Evolutionary conservation across 2,329 filamentous ascomycete species (phyloP), one percentile per base, ranked within the genome.

Genomic region (Phialocephala sp.): DNA sequence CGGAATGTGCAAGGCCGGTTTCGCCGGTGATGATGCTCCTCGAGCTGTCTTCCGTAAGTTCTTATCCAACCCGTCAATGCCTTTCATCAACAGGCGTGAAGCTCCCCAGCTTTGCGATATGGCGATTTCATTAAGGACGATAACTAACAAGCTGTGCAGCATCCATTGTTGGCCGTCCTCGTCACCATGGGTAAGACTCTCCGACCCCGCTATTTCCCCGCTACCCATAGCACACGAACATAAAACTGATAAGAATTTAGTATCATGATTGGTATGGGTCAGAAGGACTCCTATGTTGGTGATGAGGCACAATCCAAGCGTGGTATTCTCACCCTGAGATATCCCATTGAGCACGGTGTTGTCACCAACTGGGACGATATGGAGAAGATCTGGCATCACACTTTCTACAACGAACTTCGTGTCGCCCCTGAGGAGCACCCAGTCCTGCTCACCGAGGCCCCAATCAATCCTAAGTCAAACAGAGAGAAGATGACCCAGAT

Each of bases 401-500:
- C 95, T 81, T 99, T 99, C 89, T 99, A 98, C 92, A 99, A 99
- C 87, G 95, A 99, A 89, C 89, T 99, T 80, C 94, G 95, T 94
- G 95, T 99, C 74, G 95, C 95, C 78, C 95, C 95, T 77, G 95
- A 99, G 89, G 95, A 99, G 91, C 95, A 99, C 90, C 95, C 95
- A 78, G 94, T 98, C 81, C 90, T 99, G 80, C 89, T 99, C 83
- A 99, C 95, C 77, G 95, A 99, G 88, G 95, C 95, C 77, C 95
- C 95, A 76, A 98, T 99, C 91, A 99, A 99, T 91, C 95, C 95
- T 83, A 98, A 98, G 90, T 97, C 92, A 87, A 99, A 99, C 89
- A 92, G 95, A 90, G 95, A 99, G 89, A 99, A 99, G 93, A 99
- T 99, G 95, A 98, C 95, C 77, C 95, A 99, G 87, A 99, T 99